These are phyloP conservation scores for Bisporella sp. DNA, from an alignment of 2,329 filamentous ascomycete genomes.

Conservation along the genomic window DNA sequence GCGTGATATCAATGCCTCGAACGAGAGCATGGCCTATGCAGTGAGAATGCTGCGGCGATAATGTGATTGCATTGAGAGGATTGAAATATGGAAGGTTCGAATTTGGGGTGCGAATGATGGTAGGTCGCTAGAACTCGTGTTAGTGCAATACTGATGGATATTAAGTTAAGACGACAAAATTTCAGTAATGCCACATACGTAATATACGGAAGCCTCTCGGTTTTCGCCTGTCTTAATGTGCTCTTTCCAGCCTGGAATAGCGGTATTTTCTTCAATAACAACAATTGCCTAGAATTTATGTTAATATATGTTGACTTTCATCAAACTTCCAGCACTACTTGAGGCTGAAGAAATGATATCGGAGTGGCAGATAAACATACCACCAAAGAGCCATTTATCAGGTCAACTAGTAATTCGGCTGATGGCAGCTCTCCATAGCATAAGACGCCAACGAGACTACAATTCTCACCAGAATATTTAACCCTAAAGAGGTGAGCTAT, in stretches of 20 bases:
- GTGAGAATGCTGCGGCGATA: slow-evolving; percentile 53
- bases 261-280: slow-evolving; percentile 44
- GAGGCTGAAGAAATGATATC: too few species aligned
- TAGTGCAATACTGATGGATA: slow-evolving; percentile 2
- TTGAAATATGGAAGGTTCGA: slow-evolving; percentile 58
- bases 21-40: slow-evolving; percentile 61
- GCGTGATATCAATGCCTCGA: slow-evolving; percentile 56
- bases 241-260: slow-evolving; percentile 34
- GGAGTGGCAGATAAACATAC: background rate
- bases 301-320: background rate
- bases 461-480: slow-evolving; percentile 42
- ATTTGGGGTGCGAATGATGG: slow-evolving; percentile 34
- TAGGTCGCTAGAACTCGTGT: slow-evolving; percentile 4
- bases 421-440: slow-evolving; percentile 60
- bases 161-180: slow-evolving; percentile 3
- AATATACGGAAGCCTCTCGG: too few species aligned
- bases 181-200: background rate
- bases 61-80: slow-evolving; percentile 42
- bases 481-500: slow-evolving; percentile 31
- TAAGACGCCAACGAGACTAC: slow-evolving; percentile 57
- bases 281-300: slow-evolving; percentile 47
- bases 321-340: too few species aligned
- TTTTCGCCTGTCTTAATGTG: too few species aligned
- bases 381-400: slow-evolving; percentile 64
- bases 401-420: slow-evolving; percentile 50